Evolutionary conservation across 1,284 basidiomycete species (phyloP).

Genomic region (Ustilago shanxiensis): DNA sequence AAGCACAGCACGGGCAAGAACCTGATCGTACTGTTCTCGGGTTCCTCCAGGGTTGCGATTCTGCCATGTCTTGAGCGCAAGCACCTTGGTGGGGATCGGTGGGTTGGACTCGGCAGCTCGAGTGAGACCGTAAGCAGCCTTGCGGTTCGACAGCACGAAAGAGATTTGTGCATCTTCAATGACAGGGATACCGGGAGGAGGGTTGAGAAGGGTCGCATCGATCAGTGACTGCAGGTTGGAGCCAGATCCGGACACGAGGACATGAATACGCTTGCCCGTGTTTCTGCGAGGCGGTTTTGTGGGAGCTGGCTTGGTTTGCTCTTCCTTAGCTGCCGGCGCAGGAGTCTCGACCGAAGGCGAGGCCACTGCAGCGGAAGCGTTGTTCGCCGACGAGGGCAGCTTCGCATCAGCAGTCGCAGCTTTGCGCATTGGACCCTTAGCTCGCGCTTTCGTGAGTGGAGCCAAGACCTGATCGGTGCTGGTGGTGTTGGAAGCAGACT

Average conservation of each 20-base stretch:
- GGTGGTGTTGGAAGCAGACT: neutral
- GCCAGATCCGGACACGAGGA: constrained; percentile 72
- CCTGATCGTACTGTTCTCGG: constrained; percentile 86
- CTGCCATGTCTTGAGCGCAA: constrained; percentile 88
- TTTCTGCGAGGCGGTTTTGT: constrained; percentile 45
- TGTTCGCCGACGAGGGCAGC: neutral
- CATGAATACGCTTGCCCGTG: constrained; percentile 64
- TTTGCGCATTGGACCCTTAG: constrained; percentile 28
- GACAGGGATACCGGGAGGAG: constrained; percentile 36
- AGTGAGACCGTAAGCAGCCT: constrained; percentile 87
- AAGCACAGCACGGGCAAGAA: constrained; percentile 82
- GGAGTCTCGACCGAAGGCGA: constrained; percentile 10
- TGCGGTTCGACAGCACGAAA: constrained; percentile 91
- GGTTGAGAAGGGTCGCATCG: constrained; percentile 83
- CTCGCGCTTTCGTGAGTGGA: constrained; percentile 37
- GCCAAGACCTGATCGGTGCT: constrained; percentile 28
- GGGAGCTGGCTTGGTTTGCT: constrained; percentile 2
- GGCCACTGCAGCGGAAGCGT: neutral
- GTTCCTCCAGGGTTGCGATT: constrained; percentile 78
- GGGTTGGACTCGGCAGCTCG: constrained; percentile 81
- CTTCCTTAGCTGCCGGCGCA: neutral
- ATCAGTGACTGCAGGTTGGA: constrained; percentile 96
- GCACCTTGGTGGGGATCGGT: constrained; percentile 82
- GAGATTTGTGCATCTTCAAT: constrained; percentile 76
- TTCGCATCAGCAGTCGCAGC: constrained; percentile 20